phyloP scores from a whole-genome alignment of 768 basidiomycete genomes.

The Xerocomellus intermedius region DNA sequence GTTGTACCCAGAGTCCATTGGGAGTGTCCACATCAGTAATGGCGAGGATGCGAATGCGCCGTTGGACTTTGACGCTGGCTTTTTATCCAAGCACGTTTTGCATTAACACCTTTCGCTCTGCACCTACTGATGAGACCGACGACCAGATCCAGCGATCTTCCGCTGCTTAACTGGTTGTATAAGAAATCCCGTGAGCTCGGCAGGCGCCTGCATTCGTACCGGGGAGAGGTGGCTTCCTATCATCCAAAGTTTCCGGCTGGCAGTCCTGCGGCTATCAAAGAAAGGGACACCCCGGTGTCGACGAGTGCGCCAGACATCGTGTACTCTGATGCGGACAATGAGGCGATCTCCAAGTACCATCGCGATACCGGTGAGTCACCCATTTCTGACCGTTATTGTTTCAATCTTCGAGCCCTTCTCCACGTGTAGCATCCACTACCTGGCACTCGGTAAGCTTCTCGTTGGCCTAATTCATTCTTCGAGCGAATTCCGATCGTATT shows the following conservation, averaged over 20 bases:
- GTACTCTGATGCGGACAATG: not conserved
- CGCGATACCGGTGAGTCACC: not conserved
- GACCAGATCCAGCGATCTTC: slow-evolving; percentile 37
- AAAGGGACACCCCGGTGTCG: not conserved
- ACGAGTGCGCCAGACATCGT: not conserved
- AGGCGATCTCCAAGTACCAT: not conserved
- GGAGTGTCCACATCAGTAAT: slow-evolving; percentile 48
- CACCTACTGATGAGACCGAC: not conserved
- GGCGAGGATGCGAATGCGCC: slow-evolving; percentile 41
- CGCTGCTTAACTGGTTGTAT: slow-evolving; percentile 44
- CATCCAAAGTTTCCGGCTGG: slow-evolving; percentile 28
- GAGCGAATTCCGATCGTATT: not conserved
- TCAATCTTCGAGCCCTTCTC: not conserved
- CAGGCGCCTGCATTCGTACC: slow-evolving; percentile 45
- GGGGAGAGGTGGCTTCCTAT: slow-evolving; percentile 6
- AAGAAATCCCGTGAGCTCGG: slow-evolving; percentile 52
- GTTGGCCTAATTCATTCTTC: not conserved
- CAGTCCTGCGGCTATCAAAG: slow-evolving; percentile 23
- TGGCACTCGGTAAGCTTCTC: not conserved
- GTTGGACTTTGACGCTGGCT: slow-evolving; percentile 46
- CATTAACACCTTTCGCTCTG: not conserved
- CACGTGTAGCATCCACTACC: not conserved
- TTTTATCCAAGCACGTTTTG: slow-evolving; percentile 37
- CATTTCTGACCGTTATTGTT: not conserved
- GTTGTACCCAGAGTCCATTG: slow-evolving; percentile 46